phyloP scores from a whole-genome alignment of 2,329 filamentous ascomycete species.

The Curvularia spicifera region DNA sequence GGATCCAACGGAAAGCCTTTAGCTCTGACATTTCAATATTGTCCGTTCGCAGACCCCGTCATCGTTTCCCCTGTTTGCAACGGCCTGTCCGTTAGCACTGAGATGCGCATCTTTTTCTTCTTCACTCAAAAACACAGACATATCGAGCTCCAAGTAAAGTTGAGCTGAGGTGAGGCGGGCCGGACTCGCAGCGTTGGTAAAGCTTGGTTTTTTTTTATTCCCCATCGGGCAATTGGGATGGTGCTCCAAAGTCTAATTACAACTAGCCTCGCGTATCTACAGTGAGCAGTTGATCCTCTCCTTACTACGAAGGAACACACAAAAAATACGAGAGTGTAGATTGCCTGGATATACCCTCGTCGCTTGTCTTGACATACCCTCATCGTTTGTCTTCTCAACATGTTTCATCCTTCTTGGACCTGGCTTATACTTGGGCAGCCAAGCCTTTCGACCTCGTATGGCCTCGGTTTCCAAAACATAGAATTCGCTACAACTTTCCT shows the following conservation, averaged over 20 bases:
- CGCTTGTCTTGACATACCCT: too few species aligned
- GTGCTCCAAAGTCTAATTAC: not conserved
- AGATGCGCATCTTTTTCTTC: not conserved
- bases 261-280: not conserved
- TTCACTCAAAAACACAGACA: not conserved
- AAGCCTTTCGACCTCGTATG: not conserved
- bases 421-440: not conserved
- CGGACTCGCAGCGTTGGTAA: not conserved
- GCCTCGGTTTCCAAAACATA: not conserved
- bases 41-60: not conserved
- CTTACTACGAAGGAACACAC: not conserved
- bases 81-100: not conserved
- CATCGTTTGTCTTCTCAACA: not conserved
- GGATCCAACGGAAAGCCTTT: not conserved
- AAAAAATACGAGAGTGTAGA: not conserved
- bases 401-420: not conserved
- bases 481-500: conserved; percentile 25
- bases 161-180: not conserved
- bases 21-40: not conserved
- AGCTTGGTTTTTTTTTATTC: not conserved
- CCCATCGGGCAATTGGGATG: not conserved
- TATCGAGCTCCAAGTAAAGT: not conserved
- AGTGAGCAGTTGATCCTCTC: not conserved
- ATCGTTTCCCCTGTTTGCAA: not conserved
- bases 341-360: not conserved